Conservation (phyloP, 257 asterid genomes). For the Primulina huaijiensis region DNA sequence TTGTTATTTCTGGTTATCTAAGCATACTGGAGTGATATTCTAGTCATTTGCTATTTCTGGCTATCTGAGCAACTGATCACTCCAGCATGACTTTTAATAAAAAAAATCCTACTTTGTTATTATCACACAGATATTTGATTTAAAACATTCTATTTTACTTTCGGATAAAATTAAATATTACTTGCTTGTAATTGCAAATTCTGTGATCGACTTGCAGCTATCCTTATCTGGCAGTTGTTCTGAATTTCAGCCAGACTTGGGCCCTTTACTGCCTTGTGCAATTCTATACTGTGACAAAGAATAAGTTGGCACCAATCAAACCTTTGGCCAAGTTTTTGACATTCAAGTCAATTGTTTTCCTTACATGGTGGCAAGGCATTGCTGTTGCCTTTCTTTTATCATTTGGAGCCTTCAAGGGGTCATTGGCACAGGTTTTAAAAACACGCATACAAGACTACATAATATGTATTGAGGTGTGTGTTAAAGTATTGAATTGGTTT, state of each 20-base stretch:
- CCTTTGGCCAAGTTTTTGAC: conserved; percentile 97
- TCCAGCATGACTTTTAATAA: background rate
- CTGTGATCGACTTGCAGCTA: conserved; percentile 63
- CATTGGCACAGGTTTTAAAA: conserved; percentile 71
- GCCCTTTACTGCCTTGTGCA: conserved; percentile 96
- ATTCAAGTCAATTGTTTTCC: conserved; percentile 85
- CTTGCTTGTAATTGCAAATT: conserved; percentile 21
- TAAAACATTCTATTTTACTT: background rate
- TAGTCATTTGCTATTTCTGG: background rate
- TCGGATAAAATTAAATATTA: background rate
- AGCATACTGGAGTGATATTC: background rate
- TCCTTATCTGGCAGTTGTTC: conserved; percentile 88
- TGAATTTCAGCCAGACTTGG: conserved; percentile 98
- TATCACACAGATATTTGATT: conserved; percentile 1
- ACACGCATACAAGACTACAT: conserved; percentile 87
- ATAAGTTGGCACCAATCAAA: conserved; percentile 86
- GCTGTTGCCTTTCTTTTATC: conserved; percentile 90
- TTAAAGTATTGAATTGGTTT: conserved; percentile 5
- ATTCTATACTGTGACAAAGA: conserved; percentile 86
- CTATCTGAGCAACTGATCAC: background rate
- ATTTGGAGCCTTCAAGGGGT: conserved; percentile 82
- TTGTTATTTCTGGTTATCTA: background rate
- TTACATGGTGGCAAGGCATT: conserved; percentile 99
- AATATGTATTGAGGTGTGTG: conserved; percentile 88
- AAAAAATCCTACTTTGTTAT: no score